Evolutionary conservation across 495 filamentous ascomycete genomes (phyloP).

Genomic region (Lineolata rhizophorae): DNA sequence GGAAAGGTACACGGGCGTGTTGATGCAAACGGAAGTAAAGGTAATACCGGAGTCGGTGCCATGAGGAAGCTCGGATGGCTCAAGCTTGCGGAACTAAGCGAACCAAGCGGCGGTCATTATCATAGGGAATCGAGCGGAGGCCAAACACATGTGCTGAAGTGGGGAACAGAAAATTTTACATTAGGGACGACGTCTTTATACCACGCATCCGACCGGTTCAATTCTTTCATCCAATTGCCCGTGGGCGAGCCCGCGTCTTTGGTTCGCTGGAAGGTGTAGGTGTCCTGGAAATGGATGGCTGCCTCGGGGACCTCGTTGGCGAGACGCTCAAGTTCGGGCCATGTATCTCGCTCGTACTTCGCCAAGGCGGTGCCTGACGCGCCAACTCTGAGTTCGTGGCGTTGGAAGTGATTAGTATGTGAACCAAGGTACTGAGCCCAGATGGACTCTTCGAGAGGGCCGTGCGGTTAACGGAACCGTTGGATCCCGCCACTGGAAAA

Average conservation of each 20-base stretch:
- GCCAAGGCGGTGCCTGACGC: conserved; percentile 27
- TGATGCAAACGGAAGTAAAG: conserved; percentile 79
- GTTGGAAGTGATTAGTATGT: too few species aligned
- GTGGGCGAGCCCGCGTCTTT: conserved; percentile 32
- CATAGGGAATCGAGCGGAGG: too few species aligned
- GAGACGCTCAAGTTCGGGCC: conserved; percentile 18
- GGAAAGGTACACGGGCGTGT: conserved; percentile 67
- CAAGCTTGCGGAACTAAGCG: conserved; percentile 21
- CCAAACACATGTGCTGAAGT: too few species aligned
- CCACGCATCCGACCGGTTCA: conserved; percentile 57
- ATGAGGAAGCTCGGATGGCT: conserved; percentile 32
- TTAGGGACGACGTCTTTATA: conserved; percentile 57
- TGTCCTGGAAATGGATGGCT: conserved; percentile 72
- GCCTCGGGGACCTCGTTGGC: conserved; percentile 59
- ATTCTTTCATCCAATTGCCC: conserved; percentile 33
- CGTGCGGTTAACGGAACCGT: too few species aligned
- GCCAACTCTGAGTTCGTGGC: conserved; percentile 24
- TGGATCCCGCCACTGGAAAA: too few species aligned
- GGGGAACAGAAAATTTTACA: conserved; percentile 27
- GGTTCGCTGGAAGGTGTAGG: conserved; percentile 38
- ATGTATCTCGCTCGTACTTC: conserved; percentile 25
- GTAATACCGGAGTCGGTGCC: conserved; percentile 43
- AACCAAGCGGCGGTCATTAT: too few species aligned
- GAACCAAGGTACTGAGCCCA: too few species aligned
- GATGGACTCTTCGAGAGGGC: too few species aligned